Evolutionary conservation across 306 rosid species (phyloP).

Genomic region (Argentina anserina): DNA sequence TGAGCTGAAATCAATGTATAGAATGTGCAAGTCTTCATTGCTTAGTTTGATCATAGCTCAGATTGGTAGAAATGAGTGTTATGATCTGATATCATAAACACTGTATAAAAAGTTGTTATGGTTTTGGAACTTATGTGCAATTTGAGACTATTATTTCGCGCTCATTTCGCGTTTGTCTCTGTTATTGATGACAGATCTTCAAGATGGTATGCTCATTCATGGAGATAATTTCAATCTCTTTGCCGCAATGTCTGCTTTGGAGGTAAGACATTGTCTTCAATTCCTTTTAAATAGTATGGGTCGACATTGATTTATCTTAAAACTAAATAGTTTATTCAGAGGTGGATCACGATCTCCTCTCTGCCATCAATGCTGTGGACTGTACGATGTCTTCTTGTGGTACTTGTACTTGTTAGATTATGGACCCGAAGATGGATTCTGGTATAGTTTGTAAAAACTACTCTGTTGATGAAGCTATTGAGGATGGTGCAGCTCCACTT

Average conservation of each 20-base stretch:
- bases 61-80: too few relatives aligned
- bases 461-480: slow-evolving; percentile 94
- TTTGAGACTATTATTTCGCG: not conserved
- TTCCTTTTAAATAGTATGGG: not conserved
- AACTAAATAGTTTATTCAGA: not conserved
- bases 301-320: not conserved
- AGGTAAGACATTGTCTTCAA: slow-evolving; percentile 44
- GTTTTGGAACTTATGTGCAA: not conserved
- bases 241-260: slow-evolving; percentile 96
- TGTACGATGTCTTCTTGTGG: not conserved
- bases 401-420: slow-evolving; percentile 67
- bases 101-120: not conserved
- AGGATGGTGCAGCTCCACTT: slow-evolving; percentile 91
- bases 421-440: slow-evolving; percentile 99
- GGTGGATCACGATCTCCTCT: not conserved
- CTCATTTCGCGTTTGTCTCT: not conserved
- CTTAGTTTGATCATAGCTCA: too few relatives aligned
- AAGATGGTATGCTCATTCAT: slow-evolving; percentile 86
- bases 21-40: not conserved
- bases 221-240: slow-evolving; percentile 93
- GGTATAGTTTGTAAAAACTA: slow-evolving; percentile 77
- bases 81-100: not conserved
- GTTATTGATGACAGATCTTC: slow-evolving; percentile 59
- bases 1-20: not conserved
- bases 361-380: not conserved